A percentile compares a stretch with the other conserved stretches of the same genome.
phyloP scores from a whole-genome alignment of 495 filamentous ascomycete species.

The Penicillium samsonianum region DNA sequence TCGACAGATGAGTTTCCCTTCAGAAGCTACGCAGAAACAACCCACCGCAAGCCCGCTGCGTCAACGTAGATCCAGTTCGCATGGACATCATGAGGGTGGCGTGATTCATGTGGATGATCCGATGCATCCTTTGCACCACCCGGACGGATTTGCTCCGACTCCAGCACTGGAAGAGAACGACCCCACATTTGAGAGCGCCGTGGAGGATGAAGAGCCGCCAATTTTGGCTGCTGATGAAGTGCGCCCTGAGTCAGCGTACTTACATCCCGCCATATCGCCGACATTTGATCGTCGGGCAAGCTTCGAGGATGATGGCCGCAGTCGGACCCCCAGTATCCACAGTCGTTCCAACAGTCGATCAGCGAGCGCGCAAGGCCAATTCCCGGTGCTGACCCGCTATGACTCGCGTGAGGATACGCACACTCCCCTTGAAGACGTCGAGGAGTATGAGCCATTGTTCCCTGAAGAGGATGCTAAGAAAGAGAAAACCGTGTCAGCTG shows the following conservation, averaged over 20 bases:
- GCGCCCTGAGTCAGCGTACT: slow-evolving; percentile 68
- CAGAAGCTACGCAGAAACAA: slow-evolving; percentile 23
- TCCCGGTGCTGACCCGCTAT: slow-evolving; percentile 48
- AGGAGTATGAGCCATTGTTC: slow-evolving; percentile 95
- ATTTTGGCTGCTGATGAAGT: slow-evolving; percentile 94
- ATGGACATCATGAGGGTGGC: slow-evolving; percentile 48
- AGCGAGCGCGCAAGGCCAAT: slow-evolving; percentile 58
- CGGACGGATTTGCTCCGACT: slow-evolving; percentile 56
- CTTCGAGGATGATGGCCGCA: slow-evolving; percentile 55
- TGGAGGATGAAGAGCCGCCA: slow-evolving; percentile 66
- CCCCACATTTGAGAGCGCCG: slow-evolving; percentile 9
- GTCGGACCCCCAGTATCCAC: slow-evolving; percentile 54
- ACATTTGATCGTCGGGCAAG: slow-evolving; percentile 61
- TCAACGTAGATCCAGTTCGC: slow-evolving; percentile 20
- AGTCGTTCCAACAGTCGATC: slow-evolving; percentile 76
- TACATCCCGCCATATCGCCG: slow-evolving; percentile 75
- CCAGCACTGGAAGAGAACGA: slow-evolving; percentile 21
- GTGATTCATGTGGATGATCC: slow-evolving; percentile 79
- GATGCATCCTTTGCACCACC: slow-evolving; percentile 60
- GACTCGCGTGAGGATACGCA: slow-evolving; percentile 54
- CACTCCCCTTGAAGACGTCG: slow-evolving; percentile 82
- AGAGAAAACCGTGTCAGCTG: slow-evolving; percentile 53
- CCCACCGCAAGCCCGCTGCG: slow-evolving; percentile 12
- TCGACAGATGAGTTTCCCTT: slow-evolving; percentile 53
- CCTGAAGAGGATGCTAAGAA: slow-evolving; percentile 74